Conservation (phyloP, 2,329 filamentous ascomycete genomes). For the Fusarium sp. region DNA sequence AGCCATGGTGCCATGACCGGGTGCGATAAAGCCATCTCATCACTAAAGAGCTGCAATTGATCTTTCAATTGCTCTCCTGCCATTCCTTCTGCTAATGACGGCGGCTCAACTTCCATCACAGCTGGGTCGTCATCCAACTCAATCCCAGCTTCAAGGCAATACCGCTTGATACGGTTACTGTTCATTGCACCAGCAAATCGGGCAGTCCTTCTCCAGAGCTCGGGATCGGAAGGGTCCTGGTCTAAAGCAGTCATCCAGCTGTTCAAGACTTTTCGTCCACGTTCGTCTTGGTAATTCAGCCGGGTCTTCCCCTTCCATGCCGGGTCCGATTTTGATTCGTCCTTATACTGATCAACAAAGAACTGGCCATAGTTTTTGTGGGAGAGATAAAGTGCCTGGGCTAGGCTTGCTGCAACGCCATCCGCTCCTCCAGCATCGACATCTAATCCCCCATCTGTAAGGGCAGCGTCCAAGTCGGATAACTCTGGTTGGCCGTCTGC, state of each 20-base stretch:
- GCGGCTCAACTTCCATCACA: constrained; percentile 71
- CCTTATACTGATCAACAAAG: constrained; percentile 73
- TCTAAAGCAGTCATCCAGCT: constrained; percentile 72
- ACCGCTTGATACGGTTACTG: constrained; percentile 69
- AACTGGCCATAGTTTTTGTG: constrained; percentile 98
- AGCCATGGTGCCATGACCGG: constrained; percentile 71
- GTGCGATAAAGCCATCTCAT: constrained; percentile 70
- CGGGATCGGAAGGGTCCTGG: constrained; percentile 75
- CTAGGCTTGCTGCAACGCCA: constrained; percentile 81
- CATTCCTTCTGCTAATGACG: constrained; percentile 72
- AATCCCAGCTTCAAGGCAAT: constrained; percentile 74
- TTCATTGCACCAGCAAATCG: constrained; percentile 70
- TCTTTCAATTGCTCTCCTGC: constrained; percentile 73
- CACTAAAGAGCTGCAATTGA: constrained; percentile 66
- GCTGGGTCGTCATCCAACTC: constrained; percentile 77
- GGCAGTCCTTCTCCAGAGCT: constrained; percentile 72
- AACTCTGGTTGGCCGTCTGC: constrained; percentile 61
- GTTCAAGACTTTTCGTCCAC: constrained; percentile 63
- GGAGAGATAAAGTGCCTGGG: constrained; percentile 90
- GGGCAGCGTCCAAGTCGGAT: constrained; percentile 58
- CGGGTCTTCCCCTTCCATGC: constrained; percentile 55
- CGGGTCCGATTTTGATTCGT: constrained; percentile 63
- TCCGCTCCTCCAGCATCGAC: constrained; percentile 74
- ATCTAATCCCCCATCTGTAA: constrained; percentile 64
- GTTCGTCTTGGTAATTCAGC: constrained; percentile 50